Evolutionary conservation across 164 flowering plant species (phyloP), one percentile per base, ranked within the genome.

Genomic region (Dillenia suffruticosa): DNA sequence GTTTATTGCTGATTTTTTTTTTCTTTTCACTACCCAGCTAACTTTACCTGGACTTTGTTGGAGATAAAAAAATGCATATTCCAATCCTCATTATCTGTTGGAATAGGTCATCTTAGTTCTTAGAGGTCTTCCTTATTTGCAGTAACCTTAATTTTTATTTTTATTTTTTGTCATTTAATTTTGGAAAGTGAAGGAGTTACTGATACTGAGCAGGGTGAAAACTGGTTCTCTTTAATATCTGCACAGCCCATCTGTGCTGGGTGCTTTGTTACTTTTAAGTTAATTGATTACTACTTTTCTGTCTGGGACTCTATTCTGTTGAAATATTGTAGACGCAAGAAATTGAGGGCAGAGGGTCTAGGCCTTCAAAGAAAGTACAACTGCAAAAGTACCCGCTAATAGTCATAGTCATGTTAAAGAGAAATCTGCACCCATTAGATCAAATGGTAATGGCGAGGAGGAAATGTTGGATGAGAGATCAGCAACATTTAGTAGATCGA

Each of bases 141-240:
- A 64, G 17, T 57, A n/a, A 63, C 54, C n/a, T 56, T 75, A 52
- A 26, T 26, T 26, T 32, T 26, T 26, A n/a, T n/a, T n/a, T n/a
- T n/a, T n/a, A n/a, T n/a, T n/a, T 0, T 26, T 3, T 26, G 5
- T 26, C 46, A 26, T 70, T 9, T 64, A 17, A 59, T 19, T 54
- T 63, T 91, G 97, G 99, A 94, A 81, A 89, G 83, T 67, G 99
- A 91, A 79, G 99, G 91, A 77, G 96, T 84, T 49, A 85, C 93
- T 44, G 99, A 94, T 59, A 86, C 96, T 62, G 99, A 94, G 66
- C 99, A 91, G 77, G 99, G 96, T 63, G 97, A 94, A 74, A 94
- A 94, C 75, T 91, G 99, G 97, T 94, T 94, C 63, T 94, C 97
- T 55, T 81, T 94, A 84, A 86, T 95, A 46, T 94, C 97, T 65